Conservation (phyloP, 257 asterid genomes). For the Solanum chiquidenum region DNA sequence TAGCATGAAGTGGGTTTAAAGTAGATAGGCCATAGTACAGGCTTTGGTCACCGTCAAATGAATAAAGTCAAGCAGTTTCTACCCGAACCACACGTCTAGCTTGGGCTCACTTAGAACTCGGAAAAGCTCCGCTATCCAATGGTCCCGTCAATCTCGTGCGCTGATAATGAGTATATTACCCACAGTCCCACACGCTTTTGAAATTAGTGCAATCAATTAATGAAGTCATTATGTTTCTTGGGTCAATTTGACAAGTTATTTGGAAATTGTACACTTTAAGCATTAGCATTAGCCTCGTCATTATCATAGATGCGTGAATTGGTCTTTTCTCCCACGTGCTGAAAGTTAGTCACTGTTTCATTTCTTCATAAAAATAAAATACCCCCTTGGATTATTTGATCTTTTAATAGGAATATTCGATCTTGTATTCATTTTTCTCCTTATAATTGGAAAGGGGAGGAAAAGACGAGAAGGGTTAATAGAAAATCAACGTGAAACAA, state of each 20-base stretch:
- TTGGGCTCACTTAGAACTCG: not conserved
- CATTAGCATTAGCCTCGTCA: not conserved
- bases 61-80: conserved; percentile 6
- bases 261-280: not conserved
- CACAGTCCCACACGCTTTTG: conserved; percentile 5
- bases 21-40: not conserved
- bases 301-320: not conserved
- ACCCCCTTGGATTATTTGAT: not conserved
- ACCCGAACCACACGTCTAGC: conserved; percentile 17
- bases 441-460: not conserved
- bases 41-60: not conserved
- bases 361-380: not conserved
- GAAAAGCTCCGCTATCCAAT: not conserved
- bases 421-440: not conserved
- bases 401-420: not conserved
- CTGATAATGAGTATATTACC: not conserved
- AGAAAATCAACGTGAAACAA: not conserved
- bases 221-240: not conserved
- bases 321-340: not conserved
- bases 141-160: not conserved
- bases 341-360: not conserved
- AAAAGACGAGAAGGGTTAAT: not conserved
- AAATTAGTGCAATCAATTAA: not conserved
- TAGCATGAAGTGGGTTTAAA: not conserved
- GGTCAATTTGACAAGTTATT: not conserved